Evolutionary conservation across 371 early-diverging fungal genomes (phyloP).

Genomic region (Capniomyces stellatus): DNA sequence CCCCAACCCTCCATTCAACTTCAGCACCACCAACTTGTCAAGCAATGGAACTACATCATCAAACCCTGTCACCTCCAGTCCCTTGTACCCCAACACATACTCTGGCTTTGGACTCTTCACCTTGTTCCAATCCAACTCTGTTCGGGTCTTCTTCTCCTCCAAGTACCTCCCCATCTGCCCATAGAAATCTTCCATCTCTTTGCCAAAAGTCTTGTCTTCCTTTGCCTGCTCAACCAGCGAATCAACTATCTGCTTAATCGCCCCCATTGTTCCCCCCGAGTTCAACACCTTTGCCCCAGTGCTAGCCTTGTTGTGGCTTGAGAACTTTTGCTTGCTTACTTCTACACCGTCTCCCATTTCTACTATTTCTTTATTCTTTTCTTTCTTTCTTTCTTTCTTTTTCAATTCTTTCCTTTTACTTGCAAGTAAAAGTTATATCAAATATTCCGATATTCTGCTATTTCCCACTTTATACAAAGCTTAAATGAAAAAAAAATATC

Average conservation of each 20-base stretch:
- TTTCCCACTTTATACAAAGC: too few relatives aligned
- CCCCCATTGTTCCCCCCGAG: slow-evolving; percentile 22
- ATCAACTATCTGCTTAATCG: slow-evolving; percentile 21
- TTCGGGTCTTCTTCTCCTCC: slow-evolving; percentile 53
- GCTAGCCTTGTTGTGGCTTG: too few relatives aligned
- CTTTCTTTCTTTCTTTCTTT: too few relatives aligned
- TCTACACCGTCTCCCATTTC: too few relatives aligned
- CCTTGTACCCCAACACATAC: slow-evolving; percentile 60
- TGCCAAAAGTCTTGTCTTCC: slow-evolving; percentile 9
- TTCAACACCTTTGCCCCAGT: too few relatives aligned
- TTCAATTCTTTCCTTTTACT: too few relatives aligned
- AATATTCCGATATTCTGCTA: too few relatives aligned
- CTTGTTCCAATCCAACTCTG: slow-evolving; percentile 69
- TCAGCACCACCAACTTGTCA: slow-evolving; percentile 91
- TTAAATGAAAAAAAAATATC: too few relatives aligned
- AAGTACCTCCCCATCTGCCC: slow-evolving; percentile 73
- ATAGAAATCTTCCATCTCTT: slow-evolving; percentile 85
- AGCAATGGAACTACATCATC: slow-evolving; percentile 36
- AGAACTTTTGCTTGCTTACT: too few relatives aligned
- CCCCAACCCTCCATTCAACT: slow-evolving; percentile 98
- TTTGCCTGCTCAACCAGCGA: slow-evolving; percentile 14
- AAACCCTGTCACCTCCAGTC: slow-evolving; percentile 31
- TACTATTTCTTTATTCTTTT: too few relatives aligned
- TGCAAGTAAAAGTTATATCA: too few relatives aligned
- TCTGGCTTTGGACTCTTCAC: slow-evolving; percentile 79